A percentile compares a stretch with the other conserved stretches of the same genome.
These are phyloP conservation scores for Rhizomucor miehei DNA, from an alignment of 371 early-diverging fungal species.

Conservation along the genomic window DNA sequence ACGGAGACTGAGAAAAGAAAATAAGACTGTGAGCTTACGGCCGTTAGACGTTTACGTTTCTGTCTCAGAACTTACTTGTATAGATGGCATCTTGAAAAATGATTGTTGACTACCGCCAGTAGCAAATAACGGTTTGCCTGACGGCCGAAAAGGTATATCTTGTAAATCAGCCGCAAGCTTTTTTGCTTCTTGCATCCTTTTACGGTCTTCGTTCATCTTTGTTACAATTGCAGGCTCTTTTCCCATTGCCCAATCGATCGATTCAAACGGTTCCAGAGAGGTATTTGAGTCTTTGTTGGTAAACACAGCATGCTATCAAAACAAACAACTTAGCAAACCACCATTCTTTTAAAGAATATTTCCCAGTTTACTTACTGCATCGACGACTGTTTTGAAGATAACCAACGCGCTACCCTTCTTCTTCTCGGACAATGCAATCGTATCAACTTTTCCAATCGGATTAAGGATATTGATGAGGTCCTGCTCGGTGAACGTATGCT, in stretches of 20 bases:
- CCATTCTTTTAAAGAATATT: no score
- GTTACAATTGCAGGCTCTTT: conserved; percentile 43
- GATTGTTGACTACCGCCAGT: conserved; percentile 17
- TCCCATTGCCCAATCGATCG: conserved; percentile 41
- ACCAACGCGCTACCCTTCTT: conserved; percentile 41
- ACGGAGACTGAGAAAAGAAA: conserved; percentile 6
- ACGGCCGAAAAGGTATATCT: conserved; percentile 13
- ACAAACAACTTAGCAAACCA: neutral
- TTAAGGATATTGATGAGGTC: conserved; percentile 22
- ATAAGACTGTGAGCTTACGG: neutral
- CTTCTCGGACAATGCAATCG: conserved; percentile 33
- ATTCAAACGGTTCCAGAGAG: conserved; percentile 30
- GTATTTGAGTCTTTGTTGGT: conserved; percentile 39
- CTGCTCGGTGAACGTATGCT: conserved; percentile 27
- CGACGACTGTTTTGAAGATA: conserved; percentile 42
- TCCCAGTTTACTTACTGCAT: conserved; percentile 36
- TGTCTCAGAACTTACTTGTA: conserved; percentile 22
- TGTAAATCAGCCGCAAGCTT: conserved; percentile 12
- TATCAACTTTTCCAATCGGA: conserved; percentile 32
- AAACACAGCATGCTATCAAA: conserved; percentile 36
- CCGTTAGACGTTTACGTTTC: neutral
- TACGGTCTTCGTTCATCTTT: conserved; percentile 27
- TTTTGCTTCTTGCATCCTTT: conserved; percentile 28
- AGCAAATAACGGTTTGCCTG: conserved; percentile 33
- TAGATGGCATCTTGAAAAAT: conserved; percentile 30